Evolutionary conservation across 1,139 yeast species (phyloP).

Genomic region (Pichia cactophila): DNA sequence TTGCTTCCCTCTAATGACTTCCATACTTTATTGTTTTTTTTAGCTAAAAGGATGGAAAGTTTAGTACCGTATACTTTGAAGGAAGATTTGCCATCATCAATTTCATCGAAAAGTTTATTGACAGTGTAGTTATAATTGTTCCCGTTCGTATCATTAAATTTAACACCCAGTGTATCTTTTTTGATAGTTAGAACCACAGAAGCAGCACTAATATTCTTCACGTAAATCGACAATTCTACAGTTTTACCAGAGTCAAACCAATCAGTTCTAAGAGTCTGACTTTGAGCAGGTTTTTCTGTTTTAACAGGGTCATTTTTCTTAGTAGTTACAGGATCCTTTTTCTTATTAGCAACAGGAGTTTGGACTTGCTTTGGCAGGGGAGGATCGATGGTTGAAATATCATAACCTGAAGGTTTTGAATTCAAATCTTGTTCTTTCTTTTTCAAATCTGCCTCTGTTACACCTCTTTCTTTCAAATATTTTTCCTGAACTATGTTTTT

Average conservation of each 20-base stretch:
- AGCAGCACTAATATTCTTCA: constrained; percentile 38
- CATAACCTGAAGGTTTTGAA: background rate
- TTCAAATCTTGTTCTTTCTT: constrained; percentile 9
- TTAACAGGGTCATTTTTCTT: too few species aligned
- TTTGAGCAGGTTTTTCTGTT: background rate
- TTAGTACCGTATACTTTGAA: constrained; percentile 63
- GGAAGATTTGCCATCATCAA: constrained; percentile 40
- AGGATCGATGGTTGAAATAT: background rate
- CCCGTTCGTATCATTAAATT: constrained; percentile 24
- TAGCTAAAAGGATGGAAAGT: constrained; percentile 53
- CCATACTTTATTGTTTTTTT: constrained; percentile 35
- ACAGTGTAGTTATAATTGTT: constrained; percentile 44
- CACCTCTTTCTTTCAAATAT: constrained; percentile 18
- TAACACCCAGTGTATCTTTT: constrained; percentile 14
- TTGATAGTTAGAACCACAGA: constrained; percentile 17
- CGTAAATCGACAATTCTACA: constrained; percentile 65
- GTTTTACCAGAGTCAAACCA: constrained; percentile 64
- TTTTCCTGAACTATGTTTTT: constrained; percentile 36
- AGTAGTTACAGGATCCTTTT: too few species aligned
- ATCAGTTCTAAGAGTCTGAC: constrained; percentile 51
- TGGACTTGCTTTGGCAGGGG: background rate
- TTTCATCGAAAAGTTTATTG: constrained; percentile 43
- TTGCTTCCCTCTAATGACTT: constrained; percentile 30
- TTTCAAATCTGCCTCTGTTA: constrained; percentile 4
- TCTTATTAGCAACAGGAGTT: background rate